Conservation (phyloP, 2,329 filamentous ascomycete genomes). For the Diaporthe velutina region DNA sequence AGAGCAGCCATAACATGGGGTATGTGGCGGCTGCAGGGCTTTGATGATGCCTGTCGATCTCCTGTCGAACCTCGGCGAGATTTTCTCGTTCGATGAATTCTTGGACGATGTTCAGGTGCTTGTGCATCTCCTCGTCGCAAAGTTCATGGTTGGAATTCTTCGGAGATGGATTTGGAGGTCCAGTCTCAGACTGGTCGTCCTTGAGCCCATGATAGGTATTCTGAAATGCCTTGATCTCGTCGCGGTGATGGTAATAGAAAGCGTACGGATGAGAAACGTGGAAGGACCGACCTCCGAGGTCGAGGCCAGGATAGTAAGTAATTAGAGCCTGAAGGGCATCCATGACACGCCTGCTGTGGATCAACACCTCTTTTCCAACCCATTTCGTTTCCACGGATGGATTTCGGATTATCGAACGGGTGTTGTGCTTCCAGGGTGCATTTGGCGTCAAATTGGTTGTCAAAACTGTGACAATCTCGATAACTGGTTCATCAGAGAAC, state of each 20-base stretch:
- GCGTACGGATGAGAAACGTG: not conserved
- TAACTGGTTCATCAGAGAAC: not conserved
- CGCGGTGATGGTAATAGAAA: not conserved
- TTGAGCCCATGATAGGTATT: not conserved
- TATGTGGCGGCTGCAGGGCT: not conserved
- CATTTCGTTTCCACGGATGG: not conserved
- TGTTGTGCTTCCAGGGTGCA: too few relatives aligned
- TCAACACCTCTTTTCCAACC: not conserved
- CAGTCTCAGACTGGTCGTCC: not conserved
- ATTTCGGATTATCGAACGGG: not conserved
- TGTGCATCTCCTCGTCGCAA: not conserved
- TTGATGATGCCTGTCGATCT: not conserved
- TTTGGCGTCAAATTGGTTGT: not conserved
- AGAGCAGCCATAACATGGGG: not conserved
- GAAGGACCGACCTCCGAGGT: not conserved
- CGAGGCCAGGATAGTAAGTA: not conserved
- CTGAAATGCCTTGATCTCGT: not conserved
- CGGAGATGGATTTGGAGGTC: not conserved
- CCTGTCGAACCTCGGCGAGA: not conserved
- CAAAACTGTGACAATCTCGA: not conserved
- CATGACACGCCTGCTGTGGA: not conserved
- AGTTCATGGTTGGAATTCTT: not conserved
- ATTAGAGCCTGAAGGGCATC: not conserved
- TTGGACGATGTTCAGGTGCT: not conserved
- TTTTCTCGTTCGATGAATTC: not conserved